These are phyloP conservation scores for Agrostemma githago DNA, from an alignment of 148 eudicot species.

Conservation along the genomic window DNA sequence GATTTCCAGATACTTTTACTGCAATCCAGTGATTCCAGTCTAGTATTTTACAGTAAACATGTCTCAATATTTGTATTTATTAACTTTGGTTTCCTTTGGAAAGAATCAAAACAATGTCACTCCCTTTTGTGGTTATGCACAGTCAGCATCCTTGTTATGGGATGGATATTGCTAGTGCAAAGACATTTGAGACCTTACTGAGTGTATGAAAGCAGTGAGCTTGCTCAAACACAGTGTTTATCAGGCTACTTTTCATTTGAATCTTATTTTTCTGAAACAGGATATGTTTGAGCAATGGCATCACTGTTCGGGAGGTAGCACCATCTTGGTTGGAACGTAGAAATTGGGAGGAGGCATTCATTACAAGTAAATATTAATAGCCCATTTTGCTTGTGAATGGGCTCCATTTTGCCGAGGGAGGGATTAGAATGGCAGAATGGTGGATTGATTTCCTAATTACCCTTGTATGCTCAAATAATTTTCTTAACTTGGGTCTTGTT, in stretches of 20 bases:
- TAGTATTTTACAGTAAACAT: background rate
- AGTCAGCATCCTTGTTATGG: background rate
- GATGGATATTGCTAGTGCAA: background rate
- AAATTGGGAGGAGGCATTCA: slow-evolving; percentile 83
- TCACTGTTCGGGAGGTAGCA: slow-evolving; percentile 73
- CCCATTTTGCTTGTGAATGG: slow-evolving; percentile 3
- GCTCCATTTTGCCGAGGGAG: slow-evolving; percentile 1
- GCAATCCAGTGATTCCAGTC: background rate
- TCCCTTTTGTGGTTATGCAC: background rate
- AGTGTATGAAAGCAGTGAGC: background rate
- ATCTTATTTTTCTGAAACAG: slow-evolving; percentile 28
- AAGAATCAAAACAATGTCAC: background rate
- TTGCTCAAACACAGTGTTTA: background rate
- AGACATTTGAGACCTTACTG: background rate
- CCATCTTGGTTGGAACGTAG: slow-evolving; percentile 81
- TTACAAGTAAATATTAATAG: slow-evolving; percentile 58
- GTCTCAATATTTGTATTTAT: background rate
- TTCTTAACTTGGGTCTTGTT: background rate
- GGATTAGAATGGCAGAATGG: background rate
- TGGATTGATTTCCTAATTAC: slow-evolving; percentile 1
- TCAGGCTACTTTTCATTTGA: background rate
- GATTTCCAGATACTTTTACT: background rate
- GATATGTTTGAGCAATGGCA: slow-evolving; percentile 58
- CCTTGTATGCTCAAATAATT: background rate
- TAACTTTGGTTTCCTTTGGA: no score